A percentile compares a stretch with the other conserved stretches of the same genome.
phyloP scores from a whole-genome alignment of 495 filamentous ascomycete genomes.

The Platismatia glauca region DNA sequence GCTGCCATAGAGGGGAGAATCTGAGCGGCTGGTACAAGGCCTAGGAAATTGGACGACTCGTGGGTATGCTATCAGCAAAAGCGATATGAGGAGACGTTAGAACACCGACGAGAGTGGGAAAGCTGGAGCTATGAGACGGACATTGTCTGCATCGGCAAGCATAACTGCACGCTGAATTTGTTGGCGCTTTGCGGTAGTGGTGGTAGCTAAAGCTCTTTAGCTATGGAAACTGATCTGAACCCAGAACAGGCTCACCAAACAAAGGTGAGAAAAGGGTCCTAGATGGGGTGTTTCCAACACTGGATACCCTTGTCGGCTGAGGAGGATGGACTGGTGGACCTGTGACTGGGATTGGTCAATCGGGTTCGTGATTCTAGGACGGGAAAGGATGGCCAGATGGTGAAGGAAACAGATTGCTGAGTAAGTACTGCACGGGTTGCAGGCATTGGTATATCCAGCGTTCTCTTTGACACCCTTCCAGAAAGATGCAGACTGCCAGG shows the following conservation, averaged over 20 bases:
- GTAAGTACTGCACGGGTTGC: background rate
- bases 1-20: background rate
- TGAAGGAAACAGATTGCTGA: background rate
- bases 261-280: no score
- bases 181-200: no score
- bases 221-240: no score
- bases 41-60: background rate
- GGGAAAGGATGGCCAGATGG: background rate
- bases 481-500: conserved; percentile 3
- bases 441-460: background rate
- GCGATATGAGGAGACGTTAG: background rate
- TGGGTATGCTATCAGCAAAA: background rate
- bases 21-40: background rate
- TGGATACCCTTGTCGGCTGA: background rate
- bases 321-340: background rate
- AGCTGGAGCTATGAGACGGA: background rate
- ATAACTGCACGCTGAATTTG: no score
- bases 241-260: background rate
- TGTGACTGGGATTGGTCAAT: background rate
- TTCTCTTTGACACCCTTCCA: background rate
- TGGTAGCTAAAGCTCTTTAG: no score
- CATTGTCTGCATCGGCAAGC: background rate
- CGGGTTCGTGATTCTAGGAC: background rate
- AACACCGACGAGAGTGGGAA: background rate
- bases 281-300: no score